Base-by-base conservation (phyloP, 2,329 filamentous ascomycete genomes). In the Pseudogymnoascus sp. region DNA sequence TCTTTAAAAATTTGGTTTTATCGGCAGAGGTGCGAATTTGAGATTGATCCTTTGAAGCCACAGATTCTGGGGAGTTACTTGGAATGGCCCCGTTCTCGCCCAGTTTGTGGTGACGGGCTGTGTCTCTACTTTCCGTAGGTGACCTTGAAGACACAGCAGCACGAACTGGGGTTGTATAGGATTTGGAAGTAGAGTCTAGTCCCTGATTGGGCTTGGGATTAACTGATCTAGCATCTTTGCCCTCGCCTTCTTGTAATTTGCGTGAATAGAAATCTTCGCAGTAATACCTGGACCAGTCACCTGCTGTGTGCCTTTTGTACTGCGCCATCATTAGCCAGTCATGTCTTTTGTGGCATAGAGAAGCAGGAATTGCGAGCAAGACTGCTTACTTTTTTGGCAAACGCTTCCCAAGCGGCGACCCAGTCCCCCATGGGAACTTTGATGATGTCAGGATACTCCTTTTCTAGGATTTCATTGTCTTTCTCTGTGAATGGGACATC, bases 261-360 rank as follows among this genome's bases (percentile, higher is more conserved):
- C 23, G 63, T 40, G 68, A 68, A 26, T 60, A 54, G 16, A 73
- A 64, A 45, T 67, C 63, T 34, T 71, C 66, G 10, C 63, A 61
- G 40, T 72, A 74, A 59, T 68, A 67, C 23, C 70, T 72, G 8
- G 64, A 65, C 73, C 73, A 74, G 66, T 74, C 69, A 66, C 73
- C 70, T 16, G 72, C 66, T 21, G 70, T 70, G 60, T 74, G 73
- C 16, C 40, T 64, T 16, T 65, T 64, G 63, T 73, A 31, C 72
- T 74, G 60, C 12, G 14, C 8, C 51, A 63, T 11, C 51, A 47
- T 12, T 40, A 61, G 51, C 42, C 4, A 36, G 36, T 8, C 67
- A 42, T 64, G 60, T 18, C 18, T 62, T 37, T 16, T 31, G 61
- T 18, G 26, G 36, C 37, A 62, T 42, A 39, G 8, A n/a, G 8